phyloP scores from a whole-genome alignment of 352 stramenopile species.

The Globisporangium mamillatum region DNA sequence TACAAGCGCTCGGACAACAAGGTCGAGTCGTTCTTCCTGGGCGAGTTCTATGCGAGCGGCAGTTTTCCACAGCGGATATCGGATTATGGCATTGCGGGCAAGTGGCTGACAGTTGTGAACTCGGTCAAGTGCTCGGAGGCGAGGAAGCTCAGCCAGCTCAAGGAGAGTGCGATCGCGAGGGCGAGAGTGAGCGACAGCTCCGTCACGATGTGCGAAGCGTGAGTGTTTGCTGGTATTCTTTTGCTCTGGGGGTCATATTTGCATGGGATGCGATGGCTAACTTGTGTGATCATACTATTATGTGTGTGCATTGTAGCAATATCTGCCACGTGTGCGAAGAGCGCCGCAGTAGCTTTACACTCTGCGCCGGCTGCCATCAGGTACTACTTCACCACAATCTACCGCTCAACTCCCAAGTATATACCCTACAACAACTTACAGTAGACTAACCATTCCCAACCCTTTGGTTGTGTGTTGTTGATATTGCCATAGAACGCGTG shows the following conservation, averaged over 20 bases:
- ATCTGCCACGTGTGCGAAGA: slow-evolving; percentile 8
- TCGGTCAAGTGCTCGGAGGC: slow-evolving; percentile 26
- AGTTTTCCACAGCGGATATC: slow-evolving; percentile 28
- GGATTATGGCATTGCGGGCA: slow-evolving; percentile 32
- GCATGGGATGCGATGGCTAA: neutral
- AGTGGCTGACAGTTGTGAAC: slow-evolving; percentile 35
- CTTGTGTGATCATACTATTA: neutral
- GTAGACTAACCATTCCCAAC: too few relatives aligned
- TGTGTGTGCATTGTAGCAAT: slow-evolving; percentile 14
- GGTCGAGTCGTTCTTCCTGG: slow-evolving; percentile 35
- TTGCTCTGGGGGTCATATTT: neutral
- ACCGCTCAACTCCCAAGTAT: neutral
- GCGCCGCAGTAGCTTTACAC: neutral
- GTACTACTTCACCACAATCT: slow-evolving; percentile 10
- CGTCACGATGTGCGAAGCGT: neutral
- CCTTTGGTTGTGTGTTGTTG: neutral
- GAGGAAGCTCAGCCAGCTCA: slow-evolving; percentile 8
- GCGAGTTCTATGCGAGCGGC: slow-evolving; percentile 30
- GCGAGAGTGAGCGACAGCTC: neutral
- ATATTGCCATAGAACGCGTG: slow-evolving; percentile 33
- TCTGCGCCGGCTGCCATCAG: slow-evolving; percentile 30
- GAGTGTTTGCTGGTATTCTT: neutral
- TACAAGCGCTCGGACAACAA: slow-evolving; percentile 17
- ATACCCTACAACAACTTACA: neutral
- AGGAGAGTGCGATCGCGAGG: slow-evolving; percentile 2